Evolutionary conservation across 2,329 filamentous ascomycete species (phyloP), one percentile per base, ranked within the genome.

Genomic region (Penicillium sp.): DNA sequence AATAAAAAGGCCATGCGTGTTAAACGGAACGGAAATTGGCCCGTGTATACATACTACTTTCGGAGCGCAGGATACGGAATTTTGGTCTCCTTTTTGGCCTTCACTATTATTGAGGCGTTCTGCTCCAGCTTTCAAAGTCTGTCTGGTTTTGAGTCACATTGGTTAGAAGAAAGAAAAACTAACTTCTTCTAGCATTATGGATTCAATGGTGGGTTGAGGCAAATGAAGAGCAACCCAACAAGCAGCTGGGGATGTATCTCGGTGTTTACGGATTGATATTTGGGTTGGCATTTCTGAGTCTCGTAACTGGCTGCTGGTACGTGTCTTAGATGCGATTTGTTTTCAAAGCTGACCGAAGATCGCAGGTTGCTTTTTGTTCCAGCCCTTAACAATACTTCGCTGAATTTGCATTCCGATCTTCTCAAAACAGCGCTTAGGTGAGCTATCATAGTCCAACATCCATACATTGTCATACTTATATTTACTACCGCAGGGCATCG

Each of bases 201-300:
- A 50, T 60, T 25, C 48, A 56, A 49, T 43, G 36, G 31, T 60
- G 58, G 58, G 41, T 45, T 5, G 42, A 45, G 5, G 50, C 36
- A 42, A 59, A 59, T 48, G 46, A 59, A 57, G 42, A 53, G 42
- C 42, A 61, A n/a, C 46, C 59, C 12, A 59, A 61, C 16, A 40
- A 47, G 28, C 33, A 50, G 5, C 33, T 57, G 31, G 46, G 30
- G 1, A 57, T 59, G 53, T 61, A 61, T 25, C 46, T 61, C 9
- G 59, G 59, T 19, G 19, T 59, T 11, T 61, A 59, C 26, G 45
- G 49, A 2, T 31, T 61, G 16, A 17, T 61, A 36, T 57, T 55
- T 37, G 56, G 19, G 33, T 22, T 47, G 12, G n/a, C 46, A 22
- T 42, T 53, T 60, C 52, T 40, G 46, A 40, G 35, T 31, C 36